Conservation (phyloP, 306 rosid genomes). For the Begonia fuchsioides region DNA sequence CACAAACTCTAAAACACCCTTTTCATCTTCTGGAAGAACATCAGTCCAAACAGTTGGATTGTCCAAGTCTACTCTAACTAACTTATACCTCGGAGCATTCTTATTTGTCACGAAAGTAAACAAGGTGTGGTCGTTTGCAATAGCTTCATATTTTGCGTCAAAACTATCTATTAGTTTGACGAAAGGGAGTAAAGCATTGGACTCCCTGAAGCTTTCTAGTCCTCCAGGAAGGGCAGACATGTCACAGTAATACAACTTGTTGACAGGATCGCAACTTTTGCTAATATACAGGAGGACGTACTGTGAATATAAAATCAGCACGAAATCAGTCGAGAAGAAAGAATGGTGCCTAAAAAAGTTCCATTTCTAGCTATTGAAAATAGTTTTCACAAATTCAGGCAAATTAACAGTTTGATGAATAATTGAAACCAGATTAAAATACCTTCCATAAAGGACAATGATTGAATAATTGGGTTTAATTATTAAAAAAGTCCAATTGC, state of each 20-base stretch:
- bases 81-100: slow-evolving; percentile 84
- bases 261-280: slow-evolving; percentile 87
- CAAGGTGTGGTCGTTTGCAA: slow-evolving; percentile 68
- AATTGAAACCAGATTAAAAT: too few relatives aligned
- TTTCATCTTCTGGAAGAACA: slow-evolving; percentile 59
- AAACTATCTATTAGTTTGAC: slow-evolving; percentile 57
- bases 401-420: too few relatives aligned
- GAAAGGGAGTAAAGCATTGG: slow-evolving; percentile 57
- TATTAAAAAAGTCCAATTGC: too few relatives aligned
- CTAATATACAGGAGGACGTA: slow-evolving; percentile 39
- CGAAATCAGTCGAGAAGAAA: neutral
- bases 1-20: slow-evolving; percentile 73
- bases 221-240: slow-evolving; percentile 57
- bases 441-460: too few relatives aligned
- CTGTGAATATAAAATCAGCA: slow-evolving; percentile 21
- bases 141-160: slow-evolving; percentile 42
- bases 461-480: too few relatives aligned
- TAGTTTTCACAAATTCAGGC: too few relatives aligned
- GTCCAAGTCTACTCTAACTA: slow-evolving; percentile 66
- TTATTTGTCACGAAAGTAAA: slow-evolving; percentile 78
- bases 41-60: slow-evolving; percentile 66
- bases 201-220: slow-evolving; percentile 44
- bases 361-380: too few relatives aligned
- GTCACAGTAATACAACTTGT: slow-evolving; percentile 77
- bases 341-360: neutral